Evolutionary conservation across 345 rosid genomes (phyloP).

Genomic region (Aegle marmelos): DNA sequence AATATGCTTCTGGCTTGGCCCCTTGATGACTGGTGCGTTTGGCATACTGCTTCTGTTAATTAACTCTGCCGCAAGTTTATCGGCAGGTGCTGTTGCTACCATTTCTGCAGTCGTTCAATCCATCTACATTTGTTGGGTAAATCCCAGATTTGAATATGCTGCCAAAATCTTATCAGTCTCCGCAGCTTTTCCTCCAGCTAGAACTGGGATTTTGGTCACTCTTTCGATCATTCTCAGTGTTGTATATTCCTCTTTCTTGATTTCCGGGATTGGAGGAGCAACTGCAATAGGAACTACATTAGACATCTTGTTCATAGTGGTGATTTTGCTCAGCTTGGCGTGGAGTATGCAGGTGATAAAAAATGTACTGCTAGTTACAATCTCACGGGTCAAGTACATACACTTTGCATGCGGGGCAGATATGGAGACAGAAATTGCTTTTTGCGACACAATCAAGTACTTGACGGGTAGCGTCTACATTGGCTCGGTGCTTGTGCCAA

Average conservation of each 20-base stretch:
- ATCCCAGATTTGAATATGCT: conserved; percentile 52
- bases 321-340: conserved; percentile 55
- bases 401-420: conserved; percentile 50
- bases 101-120: conserved; percentile 44
- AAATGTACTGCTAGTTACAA: conserved; percentile 52
- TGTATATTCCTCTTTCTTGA: conserved; percentile 53
- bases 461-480: conserved; percentile 57
- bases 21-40: conserved; percentile 52
- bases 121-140: conserved; percentile 77
- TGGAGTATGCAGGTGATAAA: conserved; percentile 82
- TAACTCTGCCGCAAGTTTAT: conserved; percentile 46
- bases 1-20: conserved; percentile 67
- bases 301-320: conserved; percentile 49
- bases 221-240: conserved; percentile 30
- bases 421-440: conserved; percentile 40
- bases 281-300: conserved; percentile 46
- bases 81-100: conserved; percentile 42
- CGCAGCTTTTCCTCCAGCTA: conserved; percentile 44
- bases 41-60: conserved; percentile 54
- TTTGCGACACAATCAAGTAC: conserved; percentile 42
- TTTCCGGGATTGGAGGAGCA: conserved; percentile 82
- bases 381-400: conserved; percentile 56
- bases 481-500: conserved; percentile 67
- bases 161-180: conserved; percentile 47
- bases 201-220: conserved; percentile 30